Conservation (phyloP, 2,329 filamentous ascomycete species). For the Cladosporium sp. region DNA sequence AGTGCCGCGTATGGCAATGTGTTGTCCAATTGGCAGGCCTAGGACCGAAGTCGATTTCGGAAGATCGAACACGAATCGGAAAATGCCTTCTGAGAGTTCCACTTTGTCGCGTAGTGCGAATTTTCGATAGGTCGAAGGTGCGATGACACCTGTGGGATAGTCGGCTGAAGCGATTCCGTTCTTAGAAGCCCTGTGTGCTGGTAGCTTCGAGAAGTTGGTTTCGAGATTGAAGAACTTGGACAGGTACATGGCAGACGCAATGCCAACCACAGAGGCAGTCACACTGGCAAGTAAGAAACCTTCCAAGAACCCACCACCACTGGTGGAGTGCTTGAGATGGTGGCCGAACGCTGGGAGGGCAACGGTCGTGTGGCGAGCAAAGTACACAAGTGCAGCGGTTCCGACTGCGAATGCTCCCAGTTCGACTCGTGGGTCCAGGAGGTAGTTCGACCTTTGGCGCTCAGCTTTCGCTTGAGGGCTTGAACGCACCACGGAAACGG, state of each 20-base stretch:
- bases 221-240: constrained; percentile 20
- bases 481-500: background rate
- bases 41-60: constrained; percentile 30
- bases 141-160: constrained; percentile 49
- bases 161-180: constrained; percentile 12
- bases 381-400: constrained; percentile 19
- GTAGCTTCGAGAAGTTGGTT: constrained; percentile 22
- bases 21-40: constrained; percentile 40
- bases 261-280: constrained; percentile 19
- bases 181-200: constrained; percentile 41
- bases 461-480: background rate
- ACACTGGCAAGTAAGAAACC: constrained; percentile 41
- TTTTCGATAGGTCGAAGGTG: constrained; percentile 49
- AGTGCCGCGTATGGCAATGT: constrained; percentile 34
- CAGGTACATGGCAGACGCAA: constrained; percentile 20
- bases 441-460: constrained; percentile 1
- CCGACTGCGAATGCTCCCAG: constrained; percentile 17
- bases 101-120: constrained; percentile 43
- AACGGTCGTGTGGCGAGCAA: constrained; percentile 17
- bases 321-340: background rate
- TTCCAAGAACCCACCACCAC: constrained; percentile 35
- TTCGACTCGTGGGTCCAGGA: constrained; percentile 16
- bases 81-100: constrained; percentile 26
- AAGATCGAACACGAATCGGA: constrained; percentile 32
- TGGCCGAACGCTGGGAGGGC: background rate